Evolutionary conservation across 257 asterid genomes (phyloP), one percentile per base, ranked within the genome.

Genomic region (Galeopsis tetrahit): DNA sequence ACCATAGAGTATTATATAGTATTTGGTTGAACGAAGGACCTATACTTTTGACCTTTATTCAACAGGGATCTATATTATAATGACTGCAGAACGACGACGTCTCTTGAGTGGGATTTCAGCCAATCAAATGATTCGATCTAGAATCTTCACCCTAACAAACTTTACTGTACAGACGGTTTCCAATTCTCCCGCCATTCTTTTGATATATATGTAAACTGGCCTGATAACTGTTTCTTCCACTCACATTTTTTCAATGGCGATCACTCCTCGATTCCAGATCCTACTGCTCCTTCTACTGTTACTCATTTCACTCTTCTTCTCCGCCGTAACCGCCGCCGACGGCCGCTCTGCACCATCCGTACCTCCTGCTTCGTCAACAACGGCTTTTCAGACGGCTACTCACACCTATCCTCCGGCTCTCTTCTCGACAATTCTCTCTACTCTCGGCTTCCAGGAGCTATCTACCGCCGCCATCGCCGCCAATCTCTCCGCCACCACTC

Each of bases 381-480:
- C 73, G 2, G 62, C 75, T 2, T 77, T 80, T 66, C 81, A 63
- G 35, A 49, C 77, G 68, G 68, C 71, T 5, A 56, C 73, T 13
- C 85, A 78, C 57, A 77, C 82, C 1, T 79, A 79, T 28, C 83
- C 87, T 2, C 80, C 83, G 8, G 73, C 89, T 4, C 82, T 89
- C 77, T 75, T 86, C 83, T 83, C 96, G 42, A 81, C 88, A 51
- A 75, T 90, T 48, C 93, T 90, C 74, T 78, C 96, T 36, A 80
- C 92, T 3, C 92, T 93, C 68, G 98, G 98, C 57, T 93, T 80
- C 82, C 85, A 85, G 80, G 92, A 93, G 38, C 89, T 88, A 73
- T 87, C 97, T 66, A 58, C 90, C 39, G 94, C 87, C 35, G 33
- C 87, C 57, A 77, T 83, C 66, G 38, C 89, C 8, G 82, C 84